These are phyloP conservation scores for Aureobasidium sp. DNA, from an alignment of 2,329 filamentous ascomycete species.

Conservation along the genomic window DNA sequence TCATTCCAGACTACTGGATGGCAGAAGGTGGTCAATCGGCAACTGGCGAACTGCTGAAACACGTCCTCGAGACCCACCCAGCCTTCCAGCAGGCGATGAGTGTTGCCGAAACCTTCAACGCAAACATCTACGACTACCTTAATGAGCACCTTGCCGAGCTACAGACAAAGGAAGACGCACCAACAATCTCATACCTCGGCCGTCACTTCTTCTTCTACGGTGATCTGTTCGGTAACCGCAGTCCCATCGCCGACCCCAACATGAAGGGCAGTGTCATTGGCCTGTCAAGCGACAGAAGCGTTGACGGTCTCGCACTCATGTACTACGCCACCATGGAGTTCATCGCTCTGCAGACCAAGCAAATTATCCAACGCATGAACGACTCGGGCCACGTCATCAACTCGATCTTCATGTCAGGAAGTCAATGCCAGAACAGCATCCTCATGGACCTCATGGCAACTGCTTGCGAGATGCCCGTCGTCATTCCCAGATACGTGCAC, in stretches of 20 bases:
- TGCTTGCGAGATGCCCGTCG: conserved; percentile 81
- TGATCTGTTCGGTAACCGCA: conserved; percentile 93
- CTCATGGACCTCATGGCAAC: conserved; percentile 89
- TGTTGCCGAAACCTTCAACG: conserved; percentile 70
- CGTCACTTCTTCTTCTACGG: conserved; percentile 99
- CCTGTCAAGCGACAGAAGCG: conserved; percentile 74
- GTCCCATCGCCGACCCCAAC: conserved; percentile 80
- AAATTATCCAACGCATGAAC: conserved; percentile 96
- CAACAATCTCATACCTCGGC: conserved; percentile 73
- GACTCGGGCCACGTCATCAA: conserved; percentile 74
- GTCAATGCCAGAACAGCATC: conserved; percentile 91
- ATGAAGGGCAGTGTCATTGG: conserved; percentile 91
- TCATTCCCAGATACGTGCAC: conserved; percentile 89
- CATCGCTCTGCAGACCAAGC: conserved; percentile 91
- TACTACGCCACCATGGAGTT: conserved; percentile 98
- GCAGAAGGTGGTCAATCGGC: conserved; percentile 95
- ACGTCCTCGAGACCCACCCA: conserved; percentile 91
- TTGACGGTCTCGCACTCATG: conserved; percentile 79
- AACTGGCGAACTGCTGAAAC: conserved; percentile 87
- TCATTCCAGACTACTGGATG: conserved; percentile 91
- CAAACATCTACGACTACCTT: conserved; percentile 91
- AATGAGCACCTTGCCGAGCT: conserved; percentile 79
- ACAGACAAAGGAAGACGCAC: conserved; percentile 58
- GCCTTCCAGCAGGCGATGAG: conserved; percentile 75
- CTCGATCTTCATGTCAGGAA: conserved; percentile 98